Evolutionary conservation across 805 yeast species (phyloP).

Genomic region (Candida tibetensis): DNA sequence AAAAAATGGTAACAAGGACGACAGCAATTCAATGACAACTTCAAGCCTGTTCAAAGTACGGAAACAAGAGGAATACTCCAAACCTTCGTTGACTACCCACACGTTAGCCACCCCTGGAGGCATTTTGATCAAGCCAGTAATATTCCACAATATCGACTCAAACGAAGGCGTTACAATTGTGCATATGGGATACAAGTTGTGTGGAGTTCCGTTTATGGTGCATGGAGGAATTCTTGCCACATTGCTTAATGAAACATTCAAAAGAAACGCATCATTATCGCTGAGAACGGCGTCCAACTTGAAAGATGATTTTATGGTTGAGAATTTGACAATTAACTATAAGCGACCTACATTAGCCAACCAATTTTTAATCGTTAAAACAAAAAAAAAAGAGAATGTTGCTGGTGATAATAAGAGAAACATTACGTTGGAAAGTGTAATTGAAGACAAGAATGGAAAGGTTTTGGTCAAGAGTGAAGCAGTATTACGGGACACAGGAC

Average conservation of each 20-base stretch:
- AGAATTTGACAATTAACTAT: conserved; percentile 51
- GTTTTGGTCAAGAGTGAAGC: conserved; percentile 59
- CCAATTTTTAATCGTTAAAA: conserved; percentile 66
- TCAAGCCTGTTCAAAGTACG: neutral
- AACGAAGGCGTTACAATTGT: conserved; percentile 64
- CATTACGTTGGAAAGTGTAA: conserved; percentile 46
- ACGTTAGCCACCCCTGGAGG: conserved; percentile 75
- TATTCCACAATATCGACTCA: conserved; percentile 56
- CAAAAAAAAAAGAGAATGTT: conserved; percentile 32
- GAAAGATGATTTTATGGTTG: conserved; percentile 43
- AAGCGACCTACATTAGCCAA: conserved; percentile 74
- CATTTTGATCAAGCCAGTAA: conserved; percentile 67
- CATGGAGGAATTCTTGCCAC: conserved; percentile 91
- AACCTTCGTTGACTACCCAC: conserved; percentile 29
- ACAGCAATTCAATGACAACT: neutral
- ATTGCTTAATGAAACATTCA: conserved; percentile 71
- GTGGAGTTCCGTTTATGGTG: conserved; percentile 83
- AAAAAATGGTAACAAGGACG: conserved; percentile 6
- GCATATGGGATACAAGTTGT: conserved; percentile 72
- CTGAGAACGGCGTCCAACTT: conserved; percentile 27
- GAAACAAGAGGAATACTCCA: conserved; percentile 15
- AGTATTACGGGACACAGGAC: conserved; percentile 38
- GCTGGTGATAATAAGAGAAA: conserved; percentile 27
- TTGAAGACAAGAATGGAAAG: conserved; percentile 53
- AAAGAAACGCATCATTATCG: conserved; percentile 49